Evolutionary conservation across 768 basidiomycete genomes (phyloP).

Genomic region (Piloderma croceum): DNA sequence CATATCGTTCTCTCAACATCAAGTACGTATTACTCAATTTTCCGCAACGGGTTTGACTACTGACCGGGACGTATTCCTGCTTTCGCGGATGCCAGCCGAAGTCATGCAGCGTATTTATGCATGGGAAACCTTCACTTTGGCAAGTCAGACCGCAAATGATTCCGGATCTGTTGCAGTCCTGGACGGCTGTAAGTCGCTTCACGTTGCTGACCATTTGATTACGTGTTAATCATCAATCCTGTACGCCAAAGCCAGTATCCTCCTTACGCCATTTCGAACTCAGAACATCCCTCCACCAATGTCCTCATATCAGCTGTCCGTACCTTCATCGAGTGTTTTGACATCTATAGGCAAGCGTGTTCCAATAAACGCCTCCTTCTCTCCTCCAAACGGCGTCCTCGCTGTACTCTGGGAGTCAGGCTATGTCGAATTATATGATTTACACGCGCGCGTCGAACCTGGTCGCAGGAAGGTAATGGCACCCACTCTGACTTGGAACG

Average conservation of each 20-base stretch:
- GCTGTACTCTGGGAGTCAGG: constrained; percentile 71
- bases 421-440: constrained; percentile 59
- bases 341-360: constrained; percentile 21
- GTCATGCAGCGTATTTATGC: constrained; percentile 57
- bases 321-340: constrained; percentile 10
- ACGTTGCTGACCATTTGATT: too few relatives aligned
- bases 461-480: constrained; percentile 56
- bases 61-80: too few relatives aligned
- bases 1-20: constrained; percentile 60
- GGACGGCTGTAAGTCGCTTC: constrained; percentile 68
- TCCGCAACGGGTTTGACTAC: too few relatives aligned
- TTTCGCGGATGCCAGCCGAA: too few relatives aligned
- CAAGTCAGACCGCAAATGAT: constrained; percentile 55
- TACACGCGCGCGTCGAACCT: constrained; percentile 56
- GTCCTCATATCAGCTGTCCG: constrained; percentile 55
- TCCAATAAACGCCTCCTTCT: constrained; percentile 67
- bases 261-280: constrained; percentile 88
- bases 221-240: background rate
- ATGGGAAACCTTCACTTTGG: constrained; percentile 75
- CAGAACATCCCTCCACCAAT: constrained; percentile 99
- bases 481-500: constrained; percentile 31
- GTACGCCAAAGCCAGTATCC: constrained; percentile 48
- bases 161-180: constrained; percentile 85
- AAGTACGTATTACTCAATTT: constrained; percentile 56
- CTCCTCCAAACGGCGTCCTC: constrained; percentile 48